phyloP scores from a whole-genome alignment of 1,284 basidiomycete genomes.

The Heterobasidion parviporum region DNA sequence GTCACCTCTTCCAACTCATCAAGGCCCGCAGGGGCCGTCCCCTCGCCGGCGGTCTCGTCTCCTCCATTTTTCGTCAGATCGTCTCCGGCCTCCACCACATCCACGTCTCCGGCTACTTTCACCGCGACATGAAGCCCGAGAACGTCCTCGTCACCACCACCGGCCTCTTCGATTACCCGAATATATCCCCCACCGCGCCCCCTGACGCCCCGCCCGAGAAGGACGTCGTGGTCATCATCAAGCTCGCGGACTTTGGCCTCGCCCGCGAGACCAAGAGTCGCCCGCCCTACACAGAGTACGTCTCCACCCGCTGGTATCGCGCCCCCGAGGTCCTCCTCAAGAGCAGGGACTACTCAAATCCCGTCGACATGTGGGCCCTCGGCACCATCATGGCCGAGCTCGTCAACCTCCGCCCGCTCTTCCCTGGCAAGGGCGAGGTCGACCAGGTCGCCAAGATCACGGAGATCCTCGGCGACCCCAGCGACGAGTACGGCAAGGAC shows the following conservation, averaged over 20 bases:
- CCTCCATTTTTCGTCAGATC: constrained; percentile 93
- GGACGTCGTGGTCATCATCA: constrained; percentile 96
- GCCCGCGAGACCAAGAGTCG: constrained; percentile 84
- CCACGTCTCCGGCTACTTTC: constrained; percentile 91
- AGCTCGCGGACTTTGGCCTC: constrained; percentile 97
- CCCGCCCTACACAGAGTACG: constrained; percentile 98
- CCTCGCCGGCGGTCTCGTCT: constrained; percentile 90
- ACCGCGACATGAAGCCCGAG: constrained; percentile 99
- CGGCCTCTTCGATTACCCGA: constrained; percentile 90
- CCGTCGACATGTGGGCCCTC: constrained; percentile 99
- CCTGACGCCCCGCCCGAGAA: constrained; percentile 65
- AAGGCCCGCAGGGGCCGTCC: constrained; percentile 93
- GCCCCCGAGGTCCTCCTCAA: constrained; percentile 94
- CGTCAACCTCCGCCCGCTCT: constrained; percentile 90
- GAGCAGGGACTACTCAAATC: constrained; percentile 88
- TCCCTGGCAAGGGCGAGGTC: constrained; percentile 93
- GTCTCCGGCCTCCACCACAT: constrained; percentile 89
- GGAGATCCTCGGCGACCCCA: constrained; percentile 90
- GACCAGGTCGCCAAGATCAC: constrained; percentile 92
- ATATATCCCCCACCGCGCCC: constrained; percentile 54
- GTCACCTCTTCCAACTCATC: constrained; percentile 98
- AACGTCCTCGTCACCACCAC: constrained; percentile 99
- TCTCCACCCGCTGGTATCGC: constrained; percentile 98
- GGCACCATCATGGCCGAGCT: constrained; percentile 98
- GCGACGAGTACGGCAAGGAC: constrained; percentile 76